These are phyloP conservation scores for Xylariaceae sp. DNA, from an alignment of 2,329 filamentous ascomycete species.

Conservation along the genomic window DNA sequence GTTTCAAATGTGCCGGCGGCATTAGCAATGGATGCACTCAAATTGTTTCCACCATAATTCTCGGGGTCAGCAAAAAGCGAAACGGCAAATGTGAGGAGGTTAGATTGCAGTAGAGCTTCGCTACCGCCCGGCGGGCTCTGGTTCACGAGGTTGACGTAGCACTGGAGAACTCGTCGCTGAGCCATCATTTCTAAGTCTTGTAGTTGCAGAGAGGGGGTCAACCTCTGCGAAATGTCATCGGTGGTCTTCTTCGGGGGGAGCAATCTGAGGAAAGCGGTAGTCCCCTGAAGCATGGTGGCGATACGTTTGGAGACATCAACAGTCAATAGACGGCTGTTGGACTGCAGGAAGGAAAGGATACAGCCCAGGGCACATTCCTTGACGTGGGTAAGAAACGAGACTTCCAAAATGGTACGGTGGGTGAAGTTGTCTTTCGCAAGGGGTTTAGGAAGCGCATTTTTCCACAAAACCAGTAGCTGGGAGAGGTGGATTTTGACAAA, in stretches of 20 bases:
- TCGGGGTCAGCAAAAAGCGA: constrained; percentile 91
- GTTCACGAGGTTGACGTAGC: constrained; percentile 86
- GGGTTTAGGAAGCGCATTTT: constrained; percentile 92
- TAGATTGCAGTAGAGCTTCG: constrained; percentile 84
- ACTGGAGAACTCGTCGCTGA: constrained; percentile 85
- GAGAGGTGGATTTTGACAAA: constrained; percentile 98
- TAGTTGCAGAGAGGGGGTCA: constrained; percentile 81
- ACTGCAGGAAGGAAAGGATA: constrained; percentile 86
- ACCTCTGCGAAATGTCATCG: constrained; percentile 77
- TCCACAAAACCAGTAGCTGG: constrained; percentile 90
- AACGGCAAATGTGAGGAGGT: constrained; percentile 81
- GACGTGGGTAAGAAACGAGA: constrained; percentile 90
- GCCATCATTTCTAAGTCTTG: constrained; percentile 92
- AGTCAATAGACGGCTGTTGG: constrained; percentile 85
- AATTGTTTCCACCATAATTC: constrained; percentile 74
- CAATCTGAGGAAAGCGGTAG: constrained; percentile 79
- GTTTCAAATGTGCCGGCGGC: constrained; percentile 86
- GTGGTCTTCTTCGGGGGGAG: constrained; percentile 77
- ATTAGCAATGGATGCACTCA: constrained; percentile 87
- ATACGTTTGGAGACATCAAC: constrained; percentile 91
- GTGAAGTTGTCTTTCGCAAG: constrained; percentile 87
- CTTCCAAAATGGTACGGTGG: constrained; percentile 76
- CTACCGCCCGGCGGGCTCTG: constrained; percentile 78
- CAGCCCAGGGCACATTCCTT: constrained; percentile 90
- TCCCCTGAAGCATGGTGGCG: constrained; percentile 91